Base-by-base conservation (phyloP, 1,139 yeast species). In the Magnusiomyces magnusii region DNA sequence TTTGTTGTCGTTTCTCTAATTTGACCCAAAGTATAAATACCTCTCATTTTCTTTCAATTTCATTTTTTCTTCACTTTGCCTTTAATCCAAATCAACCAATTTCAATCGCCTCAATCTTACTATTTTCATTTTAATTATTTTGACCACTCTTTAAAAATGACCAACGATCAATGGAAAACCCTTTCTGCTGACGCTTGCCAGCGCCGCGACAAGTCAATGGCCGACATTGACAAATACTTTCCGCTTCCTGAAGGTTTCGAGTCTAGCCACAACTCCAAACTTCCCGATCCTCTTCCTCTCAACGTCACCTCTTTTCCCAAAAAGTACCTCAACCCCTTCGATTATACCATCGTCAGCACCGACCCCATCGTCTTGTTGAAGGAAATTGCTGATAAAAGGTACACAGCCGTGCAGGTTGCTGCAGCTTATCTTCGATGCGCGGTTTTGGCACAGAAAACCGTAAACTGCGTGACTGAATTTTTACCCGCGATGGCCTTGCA, bases 341-440 rank as follows among this genome's bases (percentile, higher is more conserved):
- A 71, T 57, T 61, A 66, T 53, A 61, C 55, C n/a, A 70, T 71
- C 49, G 66, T 72, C 25, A 68, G 67, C 51, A 62, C 68, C 24
- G 67, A 63, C 41, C 70, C 72, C 1, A 58, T 67, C 42, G 69
- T 65, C 49, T 71, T 79, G 64, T 73, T 73, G 24, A 67, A 67
- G n/a, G 71, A 75, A 57, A 75, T 83, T 41, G 76, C 78, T 23
- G 59, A 56, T n/a, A 80, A 80, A 7, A 69, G 73, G 60, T 67
- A 77, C 62, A 69, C 81, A 1, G 74, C 85, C 0, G 76, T 73
- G 27, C 76, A 76, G 24, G 79, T 80, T 10, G 70, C 79, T 0
- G 64, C 68, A 63, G 86, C 87, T 10, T 81, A 76, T 67, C 80
- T 83, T 61, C 80, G 80, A 63, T 74, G 86, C 60, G 83, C 86